These are phyloP conservation scores for Pythium phragmiticola DNA, from an alignment of 352 stramenopile species.

Conservation along the genomic window DNA sequence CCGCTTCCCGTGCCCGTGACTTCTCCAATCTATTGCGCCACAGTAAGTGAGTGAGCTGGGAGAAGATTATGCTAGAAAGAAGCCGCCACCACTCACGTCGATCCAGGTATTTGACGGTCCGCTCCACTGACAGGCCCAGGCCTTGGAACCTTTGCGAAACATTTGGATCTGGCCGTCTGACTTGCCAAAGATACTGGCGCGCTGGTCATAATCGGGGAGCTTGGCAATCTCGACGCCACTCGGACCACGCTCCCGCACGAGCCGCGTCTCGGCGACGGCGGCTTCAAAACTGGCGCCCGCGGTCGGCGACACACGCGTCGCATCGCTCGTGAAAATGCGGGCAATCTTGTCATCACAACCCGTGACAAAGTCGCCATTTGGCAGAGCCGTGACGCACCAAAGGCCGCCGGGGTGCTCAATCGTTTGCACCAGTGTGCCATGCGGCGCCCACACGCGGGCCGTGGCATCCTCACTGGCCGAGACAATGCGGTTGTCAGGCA, in stretches of 20 bases:
- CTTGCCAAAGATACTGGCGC: slow-evolving; percentile 62
- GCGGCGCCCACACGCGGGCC: slow-evolving; percentile 61
- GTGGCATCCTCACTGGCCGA: slow-evolving; percentile 86
- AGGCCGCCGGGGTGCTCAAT: slow-evolving; percentile 84
- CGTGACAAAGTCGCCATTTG: slow-evolving; percentile 90
- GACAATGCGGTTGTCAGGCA: slow-evolving; percentile 55
- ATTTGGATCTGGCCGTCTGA: slow-evolving; percentile 96
- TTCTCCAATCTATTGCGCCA: slow-evolving; percentile 58
- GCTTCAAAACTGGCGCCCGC: slow-evolving; percentile 65
- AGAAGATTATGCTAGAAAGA: neutral
- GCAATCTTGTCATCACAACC: slow-evolving; percentile 93
- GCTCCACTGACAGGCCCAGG: slow-evolving; percentile 96
- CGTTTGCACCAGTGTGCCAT: slow-evolving; percentile 64
- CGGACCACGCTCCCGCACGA: slow-evolving; percentile 72
- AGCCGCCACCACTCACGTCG: slow-evolving; percentile 68
- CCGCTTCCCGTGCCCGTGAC: slow-evolving; percentile 86
- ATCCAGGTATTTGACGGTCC: slow-evolving; percentile 91
- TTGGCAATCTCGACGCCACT: slow-evolving; percentile 93
- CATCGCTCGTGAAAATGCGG: slow-evolving; percentile 89
- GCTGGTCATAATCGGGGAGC: slow-evolving; percentile 92
- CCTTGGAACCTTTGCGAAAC: slow-evolving; percentile 92
- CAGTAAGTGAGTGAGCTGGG: neutral
- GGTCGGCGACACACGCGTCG: slow-evolving; percentile 60
- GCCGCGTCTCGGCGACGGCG: slow-evolving; percentile 53
- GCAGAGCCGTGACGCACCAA: slow-evolving; percentile 80